Percentiles rank a stretch among this genome's conserved stretches.
phyloP scores from a whole-genome alignment of 139 green algal genomes.

The Bryopsis sp. region DNA sequence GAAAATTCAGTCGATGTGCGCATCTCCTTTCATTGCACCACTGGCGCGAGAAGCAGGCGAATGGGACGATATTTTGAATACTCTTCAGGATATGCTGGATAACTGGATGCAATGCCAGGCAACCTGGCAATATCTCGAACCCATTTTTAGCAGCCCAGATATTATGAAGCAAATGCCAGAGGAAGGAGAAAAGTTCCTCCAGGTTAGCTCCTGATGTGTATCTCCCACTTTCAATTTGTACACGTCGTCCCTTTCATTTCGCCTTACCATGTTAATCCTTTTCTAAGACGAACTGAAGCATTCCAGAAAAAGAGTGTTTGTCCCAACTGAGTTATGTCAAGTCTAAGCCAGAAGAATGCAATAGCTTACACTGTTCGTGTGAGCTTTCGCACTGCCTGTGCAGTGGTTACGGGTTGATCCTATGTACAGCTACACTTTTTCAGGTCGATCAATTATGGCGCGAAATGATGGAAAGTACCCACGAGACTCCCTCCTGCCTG shows the following conservation, averaged over 20 bases:
- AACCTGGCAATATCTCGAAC: slow-evolving; percentile 81
- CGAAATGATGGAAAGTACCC: slow-evolving; percentile 51
- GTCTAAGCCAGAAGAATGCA: too few relatives aligned
- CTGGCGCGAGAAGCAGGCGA: slow-evolving; percentile 48
- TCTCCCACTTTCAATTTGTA: background rate
- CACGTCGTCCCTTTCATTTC: background rate
- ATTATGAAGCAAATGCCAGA: slow-evolving; percentile 87
- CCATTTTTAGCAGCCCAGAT: slow-evolving; percentile 73
- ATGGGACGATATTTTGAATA: slow-evolving; percentile 58
- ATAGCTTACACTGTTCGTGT: too few relatives aligned
- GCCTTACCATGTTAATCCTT: background rate
- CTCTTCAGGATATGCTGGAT: slow-evolving; percentile 71
- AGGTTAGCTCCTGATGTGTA: slow-evolving; percentile 36
- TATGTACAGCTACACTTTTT: too few relatives aligned
- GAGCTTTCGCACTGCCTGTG: too few relatives aligned
- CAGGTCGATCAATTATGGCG: slow-evolving; percentile 52
- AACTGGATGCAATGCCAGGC: slow-evolving; percentile 69
- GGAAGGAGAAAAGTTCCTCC: slow-evolving; percentile 74
- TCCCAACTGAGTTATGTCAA: too few relatives aligned
- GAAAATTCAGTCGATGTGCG: slow-evolving; percentile 61
- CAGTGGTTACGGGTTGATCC: too few relatives aligned
- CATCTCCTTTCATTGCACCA: slow-evolving; percentile 69
- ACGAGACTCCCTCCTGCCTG: slow-evolving; percentile 41
- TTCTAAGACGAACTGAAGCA: too few relatives aligned
- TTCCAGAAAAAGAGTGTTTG: too few relatives aligned